These are phyloP conservation scores for Mallotus repandus DNA, from an alignment of 441 rosid genomes.

Conservation along the genomic window DNA sequence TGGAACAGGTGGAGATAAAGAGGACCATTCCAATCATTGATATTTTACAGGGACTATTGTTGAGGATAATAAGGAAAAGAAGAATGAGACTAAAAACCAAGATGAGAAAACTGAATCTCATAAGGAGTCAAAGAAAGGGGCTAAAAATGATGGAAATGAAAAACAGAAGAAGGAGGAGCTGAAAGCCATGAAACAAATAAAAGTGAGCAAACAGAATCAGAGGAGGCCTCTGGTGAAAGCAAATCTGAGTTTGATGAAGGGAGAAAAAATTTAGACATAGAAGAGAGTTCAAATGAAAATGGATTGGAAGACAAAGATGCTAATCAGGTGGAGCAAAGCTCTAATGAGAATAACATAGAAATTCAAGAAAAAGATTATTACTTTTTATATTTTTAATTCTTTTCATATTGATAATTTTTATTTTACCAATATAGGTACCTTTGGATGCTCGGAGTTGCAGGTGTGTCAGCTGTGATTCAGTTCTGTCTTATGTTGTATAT, in stretches of 20 bases:
- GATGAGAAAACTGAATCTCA: constrained; percentile 22
- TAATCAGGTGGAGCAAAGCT: constrained; percentile 27
- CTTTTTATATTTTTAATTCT: too few relatives aligned
- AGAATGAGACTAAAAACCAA: constrained; percentile 26
- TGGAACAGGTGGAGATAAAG: too few relatives aligned
- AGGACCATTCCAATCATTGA: too few relatives aligned
- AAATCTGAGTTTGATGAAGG: constrained; percentile 19
- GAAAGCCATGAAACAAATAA: constrained; percentile 39
- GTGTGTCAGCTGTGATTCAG: constrained; percentile 76
- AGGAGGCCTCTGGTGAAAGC: constrained; percentile 27
- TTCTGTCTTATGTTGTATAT: constrained; percentile 64
- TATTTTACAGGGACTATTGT: constrained; percentile 26
- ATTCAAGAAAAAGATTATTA: constrained; percentile 23
- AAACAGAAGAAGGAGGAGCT: constrained; percentile 30
- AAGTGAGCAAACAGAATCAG: constrained; percentile 45
- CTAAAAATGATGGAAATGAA: constrained; percentile 31
- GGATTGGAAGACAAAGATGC: constrained; percentile 40
- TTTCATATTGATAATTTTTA: too few relatives aligned
- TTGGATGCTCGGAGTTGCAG: constrained; percentile 95
- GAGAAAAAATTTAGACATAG: constrained; percentile 40
- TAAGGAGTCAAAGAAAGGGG: constrained; percentile 8
- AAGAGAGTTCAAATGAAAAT: constrained; percentile 33
- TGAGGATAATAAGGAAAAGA: constrained; percentile 36
- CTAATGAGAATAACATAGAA: constrained; percentile 30
- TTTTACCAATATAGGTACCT: too few relatives aligned